These are phyloP conservation scores for Macroventuria anomochaeta DNA, from an alignment of 2,329 filamentous ascomycete species.

Conservation along the genomic window DNA sequence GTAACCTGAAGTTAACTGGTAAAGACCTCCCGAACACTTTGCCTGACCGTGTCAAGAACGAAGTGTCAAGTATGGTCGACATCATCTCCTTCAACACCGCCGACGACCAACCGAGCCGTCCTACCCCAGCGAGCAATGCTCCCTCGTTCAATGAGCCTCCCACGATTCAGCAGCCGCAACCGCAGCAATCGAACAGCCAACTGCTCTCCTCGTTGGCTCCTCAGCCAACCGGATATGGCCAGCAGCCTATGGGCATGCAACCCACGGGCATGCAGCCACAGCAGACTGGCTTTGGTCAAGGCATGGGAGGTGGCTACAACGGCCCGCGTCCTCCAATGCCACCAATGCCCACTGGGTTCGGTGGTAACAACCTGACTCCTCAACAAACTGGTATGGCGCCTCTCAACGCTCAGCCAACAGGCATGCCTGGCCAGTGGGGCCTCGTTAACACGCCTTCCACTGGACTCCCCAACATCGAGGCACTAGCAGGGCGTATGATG, in stretches of 20 bases:
- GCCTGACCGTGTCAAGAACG: conserved; percentile 89
- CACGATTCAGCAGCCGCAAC: conserved; percentile 58
- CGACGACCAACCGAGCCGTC: conserved; percentile 67
- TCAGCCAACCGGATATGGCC: conserved; percentile 61
- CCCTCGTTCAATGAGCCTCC: conserved; percentile 72
- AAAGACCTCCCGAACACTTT: conserved; percentile 77
- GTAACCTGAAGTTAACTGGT: conserved; percentile 88
- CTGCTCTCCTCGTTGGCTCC: conserved; percentile 64
- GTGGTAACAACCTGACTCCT: conserved; percentile 59
- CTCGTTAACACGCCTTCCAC: conserved; percentile 91
- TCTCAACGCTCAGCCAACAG: conserved; percentile 92
- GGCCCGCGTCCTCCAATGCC: conserved; percentile 81
- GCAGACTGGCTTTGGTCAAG: conserved; percentile 64
- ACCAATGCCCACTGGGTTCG: conserved; percentile 70
- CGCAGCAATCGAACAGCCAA: conserved; percentile 73
- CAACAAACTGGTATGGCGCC: conserved; percentile 68
- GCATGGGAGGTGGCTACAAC: conserved; percentile 77
- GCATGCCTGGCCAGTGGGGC: conserved; percentile 94
- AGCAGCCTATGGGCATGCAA: conserved; percentile 61
- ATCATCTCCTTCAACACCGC: conserved; percentile 95
- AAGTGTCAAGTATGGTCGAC: conserved; percentile 99
- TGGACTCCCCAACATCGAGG: conserved; percentile 92
- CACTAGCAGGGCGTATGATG: conserved; percentile 94
- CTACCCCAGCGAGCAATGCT: conserved; percentile 66
- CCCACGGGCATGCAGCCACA: conserved; percentile 53